These are phyloP conservation scores for Crithidia expoeki DNA, from an alignment of 208 protist species.

Conservation along the genomic window DNA sequence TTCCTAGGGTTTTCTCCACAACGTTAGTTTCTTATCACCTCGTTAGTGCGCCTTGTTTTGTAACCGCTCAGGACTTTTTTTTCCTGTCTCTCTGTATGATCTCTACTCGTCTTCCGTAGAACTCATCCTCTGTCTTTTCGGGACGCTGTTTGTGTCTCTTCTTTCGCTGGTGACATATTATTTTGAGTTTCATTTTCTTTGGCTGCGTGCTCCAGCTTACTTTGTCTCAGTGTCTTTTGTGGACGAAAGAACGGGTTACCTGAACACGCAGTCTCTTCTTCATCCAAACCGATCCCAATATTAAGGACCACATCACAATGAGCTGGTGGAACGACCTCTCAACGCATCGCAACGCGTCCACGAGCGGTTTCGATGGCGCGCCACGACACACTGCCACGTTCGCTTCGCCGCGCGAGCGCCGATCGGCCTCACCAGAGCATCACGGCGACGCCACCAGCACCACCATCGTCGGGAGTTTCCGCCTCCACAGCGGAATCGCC, in stretches of 20 bases:
- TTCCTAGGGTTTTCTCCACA: no score
- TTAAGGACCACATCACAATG: conserved; percentile 4
- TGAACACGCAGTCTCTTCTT: background rate
- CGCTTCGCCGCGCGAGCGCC: conserved; percentile 1
- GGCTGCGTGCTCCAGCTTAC: background rate
- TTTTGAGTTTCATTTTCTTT: no score
- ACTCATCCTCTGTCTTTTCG: no score
- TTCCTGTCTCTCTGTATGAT: no score
- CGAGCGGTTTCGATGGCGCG: conserved; percentile 5
- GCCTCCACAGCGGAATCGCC: background rate
- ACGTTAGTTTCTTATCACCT: no score
- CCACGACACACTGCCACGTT: conserved; percentile 4
- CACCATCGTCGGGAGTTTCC: background rate
- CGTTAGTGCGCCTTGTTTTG: no score
- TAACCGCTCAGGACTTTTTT: no score
- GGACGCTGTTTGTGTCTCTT: no score
- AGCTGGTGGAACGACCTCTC: conserved; percentile 40
- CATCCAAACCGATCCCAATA: background rate
- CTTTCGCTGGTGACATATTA: no score
- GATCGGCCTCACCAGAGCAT: background rate
- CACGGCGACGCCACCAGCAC: background rate
- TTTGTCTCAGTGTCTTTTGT: no score
- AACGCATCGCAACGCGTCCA: conserved; percentile 19
- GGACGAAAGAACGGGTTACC: background rate
- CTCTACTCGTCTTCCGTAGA: no score